Conservation (phyloP, 306 rosid genomes). For the Cicer cuneatum region DNA sequence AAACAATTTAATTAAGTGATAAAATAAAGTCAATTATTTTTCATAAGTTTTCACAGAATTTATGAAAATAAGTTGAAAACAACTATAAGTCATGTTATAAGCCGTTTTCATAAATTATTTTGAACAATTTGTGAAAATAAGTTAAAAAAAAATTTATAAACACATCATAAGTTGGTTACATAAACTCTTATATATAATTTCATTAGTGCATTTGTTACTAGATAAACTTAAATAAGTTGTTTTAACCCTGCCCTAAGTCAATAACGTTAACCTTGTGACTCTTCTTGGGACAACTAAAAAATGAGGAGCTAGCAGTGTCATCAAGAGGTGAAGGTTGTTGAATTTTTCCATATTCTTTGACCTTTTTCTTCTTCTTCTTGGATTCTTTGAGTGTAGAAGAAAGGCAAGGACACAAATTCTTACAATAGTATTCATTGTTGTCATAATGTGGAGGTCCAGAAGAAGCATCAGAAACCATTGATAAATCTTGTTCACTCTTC, state of each 20-base stretch:
- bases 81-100: too few relatives aligned
- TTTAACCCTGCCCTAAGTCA: neutral
- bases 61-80: too few relatives aligned
- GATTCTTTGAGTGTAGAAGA: slow-evolving; percentile 47
- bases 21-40: neutral
- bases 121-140: too few relatives aligned
- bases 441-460: slow-evolving; percentile 83
- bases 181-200: neutral
- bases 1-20: neutral
- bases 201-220: neutral
- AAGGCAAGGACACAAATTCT: slow-evolving; percentile 46
- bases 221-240: neutral
- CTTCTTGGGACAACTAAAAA: slow-evolving; percentile 57
- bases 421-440: slow-evolving; percentile 52
- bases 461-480: slow-evolving; percentile 94
- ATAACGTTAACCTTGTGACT: slow-evolving; percentile 41
- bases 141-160: too few relatives aligned
- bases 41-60: too few relatives aligned
- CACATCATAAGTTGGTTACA: neutral
- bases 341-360: slow-evolving; percentile 54
- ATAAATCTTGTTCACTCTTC: slow-evolving; percentile 60
- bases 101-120: too few relatives aligned
- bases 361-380: slow-evolving; percentile 51
- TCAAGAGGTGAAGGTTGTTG: slow-evolving; percentile 66
- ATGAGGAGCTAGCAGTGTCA: slow-evolving; percentile 92